Percentiles rank a stretch among this genome's conserved stretches.
Evolutionary conservation across 2,329 filamentous ascomycete genomes (phyloP).

Genomic region (Colletotrichum nymphaeae): DNA sequence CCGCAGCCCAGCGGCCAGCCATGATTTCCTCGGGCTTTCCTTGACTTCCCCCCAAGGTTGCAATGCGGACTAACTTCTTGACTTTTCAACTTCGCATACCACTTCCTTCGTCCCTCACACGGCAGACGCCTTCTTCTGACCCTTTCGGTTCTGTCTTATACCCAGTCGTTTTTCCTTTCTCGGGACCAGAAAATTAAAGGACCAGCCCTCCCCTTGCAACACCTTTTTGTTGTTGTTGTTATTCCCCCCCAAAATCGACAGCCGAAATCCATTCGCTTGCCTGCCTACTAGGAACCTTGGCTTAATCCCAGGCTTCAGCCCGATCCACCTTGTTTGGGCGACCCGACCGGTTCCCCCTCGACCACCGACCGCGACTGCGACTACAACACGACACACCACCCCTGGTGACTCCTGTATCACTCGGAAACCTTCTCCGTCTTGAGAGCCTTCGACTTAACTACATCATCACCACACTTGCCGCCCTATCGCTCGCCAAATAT

Average conservation of each 20-base stretch:
- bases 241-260: not conserved
- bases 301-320: slow-evolving; percentile 12
- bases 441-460: not conserved
- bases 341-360: slow-evolving; percentile 3
- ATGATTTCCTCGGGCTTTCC: not conserved
- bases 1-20: not conserved
- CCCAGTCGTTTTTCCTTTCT: slow-evolving; percentile 27
- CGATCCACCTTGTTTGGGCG: slow-evolving; percentile 14
- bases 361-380: not conserved
- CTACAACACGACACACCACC: not conserved
- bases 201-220: slow-evolving; percentile 4
- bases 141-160: slow-evolving; percentile 27
- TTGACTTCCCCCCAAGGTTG: not conserved
- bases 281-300: not conserved
- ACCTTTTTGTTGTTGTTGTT: slow-evolving; percentile 14
- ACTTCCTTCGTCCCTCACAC: slow-evolving; percentile 7
- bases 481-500: not conserved
- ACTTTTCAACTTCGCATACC: slow-evolving; percentile 6
- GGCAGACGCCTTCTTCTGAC: slow-evolving; percentile 11
- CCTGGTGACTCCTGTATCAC: not conserved
- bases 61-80: not conserved
- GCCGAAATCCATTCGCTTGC: slow-evolving; percentile 21
- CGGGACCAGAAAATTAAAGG: not conserved
- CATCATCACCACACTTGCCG: not conserved
- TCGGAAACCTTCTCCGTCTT: not conserved